Evolutionary conservation across 2,329 filamentous ascomycete species (phyloP).

Genomic region (Colletotrichum tropicale): DNA sequence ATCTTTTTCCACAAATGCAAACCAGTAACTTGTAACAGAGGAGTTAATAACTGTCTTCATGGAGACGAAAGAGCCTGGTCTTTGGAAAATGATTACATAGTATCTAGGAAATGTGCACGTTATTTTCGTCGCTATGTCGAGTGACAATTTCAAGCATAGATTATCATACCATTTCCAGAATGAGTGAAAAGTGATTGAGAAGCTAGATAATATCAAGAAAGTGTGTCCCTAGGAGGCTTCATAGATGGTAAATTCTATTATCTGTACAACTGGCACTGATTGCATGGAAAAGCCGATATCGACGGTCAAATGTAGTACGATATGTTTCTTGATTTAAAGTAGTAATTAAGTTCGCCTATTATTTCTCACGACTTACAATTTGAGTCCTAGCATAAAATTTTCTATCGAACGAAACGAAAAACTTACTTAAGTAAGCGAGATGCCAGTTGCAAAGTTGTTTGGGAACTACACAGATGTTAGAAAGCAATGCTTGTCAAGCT

Average conservation of each 20-base stretch:
- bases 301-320: fast-evolving
- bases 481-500: no score
- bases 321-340: no score
- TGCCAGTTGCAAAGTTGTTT: no score
- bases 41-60: background rate
- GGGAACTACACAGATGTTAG: no score
- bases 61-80: background rate
- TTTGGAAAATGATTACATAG: background rate
- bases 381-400: background rate
- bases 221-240: background rate
- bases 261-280: background rate
- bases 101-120: background rate
- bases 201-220: no score
- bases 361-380: background rate
- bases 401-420: background rate
- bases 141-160: background rate
- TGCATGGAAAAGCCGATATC: background rate
- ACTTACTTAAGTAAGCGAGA: no score
- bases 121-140: background rate
- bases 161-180: no score
- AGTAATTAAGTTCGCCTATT: background rate
- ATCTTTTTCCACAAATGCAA: background rate
- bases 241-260: background rate
- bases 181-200: no score
- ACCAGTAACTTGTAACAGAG: background rate